Conservation (phyloP, 2,329 filamentous ascomycete species). For the Aspergillus sp. region DNA sequence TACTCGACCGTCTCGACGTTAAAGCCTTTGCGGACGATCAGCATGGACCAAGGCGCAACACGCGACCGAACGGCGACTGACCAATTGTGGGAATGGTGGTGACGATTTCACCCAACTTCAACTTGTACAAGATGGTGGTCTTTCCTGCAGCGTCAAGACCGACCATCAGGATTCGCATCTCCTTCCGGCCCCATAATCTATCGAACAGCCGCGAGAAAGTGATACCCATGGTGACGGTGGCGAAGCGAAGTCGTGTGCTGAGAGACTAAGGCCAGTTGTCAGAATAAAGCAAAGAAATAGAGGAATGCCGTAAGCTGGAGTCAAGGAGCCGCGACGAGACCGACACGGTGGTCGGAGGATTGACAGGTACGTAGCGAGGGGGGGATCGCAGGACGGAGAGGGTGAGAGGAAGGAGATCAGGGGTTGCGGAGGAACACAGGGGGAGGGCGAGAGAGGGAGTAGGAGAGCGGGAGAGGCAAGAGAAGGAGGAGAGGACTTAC, state of each 20-base stretch:
- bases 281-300: too few relatives aligned
- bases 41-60: neutral
- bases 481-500: slow-evolving; percentile 4
- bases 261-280: too few relatives aligned
- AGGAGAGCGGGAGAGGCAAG: slow-evolving; percentile 2
- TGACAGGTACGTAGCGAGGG: too few relatives aligned
- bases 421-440: too few relatives aligned
- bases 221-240: slow-evolving; percentile 76
- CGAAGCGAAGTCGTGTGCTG: slow-evolving; percentile 16
- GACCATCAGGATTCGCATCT: slow-evolving; percentile 99
- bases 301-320: too few relatives aligned
- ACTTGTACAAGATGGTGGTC: slow-evolving; percentile 99
- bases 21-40: slow-evolving; percentile 58
- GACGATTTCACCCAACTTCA: slow-evolving; percentile 97
- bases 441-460: slow-evolving; percentile 4
- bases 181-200: slow-evolving; percentile 97
- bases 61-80: slow-evolving; percentile 39
- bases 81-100: slow-evolving; percentile 98
- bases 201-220: slow-evolving; percentile 95
- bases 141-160: slow-evolving; percentile 99
- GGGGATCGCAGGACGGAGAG: too few relatives aligned
- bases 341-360: too few relatives aligned
- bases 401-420: too few relatives aligned
- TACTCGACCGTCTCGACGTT: slow-evolving; percentile 99
- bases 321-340: too few relatives aligned